Percentiles rank a stretch among this genome's conserved stretches.
These are phyloP conservation scores for Hanseniaspora occidentalis DNA, from an alignment of 805 yeast species.

Conservation along the genomic window DNA sequence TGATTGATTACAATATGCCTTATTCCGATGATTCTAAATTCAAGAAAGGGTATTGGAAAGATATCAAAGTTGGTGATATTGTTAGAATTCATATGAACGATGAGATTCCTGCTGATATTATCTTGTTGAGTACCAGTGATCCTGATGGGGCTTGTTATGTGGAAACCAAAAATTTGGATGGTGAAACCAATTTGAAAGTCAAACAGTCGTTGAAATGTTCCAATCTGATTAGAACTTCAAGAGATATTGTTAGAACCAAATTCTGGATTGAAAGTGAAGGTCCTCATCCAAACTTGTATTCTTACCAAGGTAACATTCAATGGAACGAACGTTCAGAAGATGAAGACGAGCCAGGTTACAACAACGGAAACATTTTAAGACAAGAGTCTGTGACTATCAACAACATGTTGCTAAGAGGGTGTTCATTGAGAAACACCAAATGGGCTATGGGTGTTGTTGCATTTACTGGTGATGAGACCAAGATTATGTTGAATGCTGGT, in stretches of 20 bases:
- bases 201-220: constrained; percentile 61
- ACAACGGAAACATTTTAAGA: constrained; percentile 4
- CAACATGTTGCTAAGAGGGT: constrained; percentile 62
- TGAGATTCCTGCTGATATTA: constrained; percentile 68
- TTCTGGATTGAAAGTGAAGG: constrained; percentile 76
- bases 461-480: constrained; percentile 70
- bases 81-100: constrained; percentile 60
- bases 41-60: constrained; percentile 42
- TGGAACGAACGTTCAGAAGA: constrained; percentile 30
- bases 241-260: constrained; percentile 36
- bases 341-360: neutral
- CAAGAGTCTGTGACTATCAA: constrained; percentile 59
- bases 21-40: constrained; percentile 26
- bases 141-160: constrained; percentile 59
- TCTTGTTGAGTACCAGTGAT: constrained; percentile 54
- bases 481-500: constrained; percentile 73
- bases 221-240: constrained; percentile 33
- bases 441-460: constrained; percentile 72
- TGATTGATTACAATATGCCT: constrained; percentile 40
- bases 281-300: constrained; percentile 67
- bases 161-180: constrained; percentile 75
- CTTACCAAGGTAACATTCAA: constrained; percentile 61
- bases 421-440: constrained; percentile 65
- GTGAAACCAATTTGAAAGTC: constrained; percentile 67
- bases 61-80: constrained; percentile 60